Percentiles rank a stretch among this genome's conserved stretches.
Evolutionary conservation across 148 eudicot genomes (phyloP).

Genomic region (Rhododendron mucronatum): DNA sequence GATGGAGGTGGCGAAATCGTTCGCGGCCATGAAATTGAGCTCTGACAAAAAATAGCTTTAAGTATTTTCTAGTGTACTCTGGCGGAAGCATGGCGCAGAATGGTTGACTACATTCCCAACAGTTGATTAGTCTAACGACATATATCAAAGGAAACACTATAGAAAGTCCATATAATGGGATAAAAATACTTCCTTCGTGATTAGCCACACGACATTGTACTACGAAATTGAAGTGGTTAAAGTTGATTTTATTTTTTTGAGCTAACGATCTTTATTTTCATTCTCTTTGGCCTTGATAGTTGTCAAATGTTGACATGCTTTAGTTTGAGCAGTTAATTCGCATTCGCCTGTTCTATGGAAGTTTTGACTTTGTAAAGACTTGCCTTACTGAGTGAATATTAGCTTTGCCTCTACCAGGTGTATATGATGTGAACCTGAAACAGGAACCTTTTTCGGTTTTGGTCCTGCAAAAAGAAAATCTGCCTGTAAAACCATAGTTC

Average conservation of each 20-base stretch:
- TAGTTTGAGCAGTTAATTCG: not conserved
- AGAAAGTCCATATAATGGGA: not conserved
- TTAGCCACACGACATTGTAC: not conserved
- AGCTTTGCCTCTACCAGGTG: not conserved
- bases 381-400: not conserved
- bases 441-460: not conserved
- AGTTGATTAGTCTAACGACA: not conserved
- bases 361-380: not conserved
- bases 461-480: not conserved
- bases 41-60: constrained; percentile 2
- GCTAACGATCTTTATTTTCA: not conserved
- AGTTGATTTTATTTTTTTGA: not conserved
- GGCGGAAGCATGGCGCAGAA: not conserved
- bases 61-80: not conserved
- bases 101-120: not conserved
- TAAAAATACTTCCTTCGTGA: not conserved
- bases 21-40: constrained; percentile 66
- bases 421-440: not conserved
- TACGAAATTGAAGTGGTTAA: not conserved
- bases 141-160: not conserved
- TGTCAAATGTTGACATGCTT: not conserved
- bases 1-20: constrained; percentile 51
- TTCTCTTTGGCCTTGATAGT: not conserved
- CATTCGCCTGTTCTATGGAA: not conserved
- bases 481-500: not conserved